Evolutionary conservation across 257 asterid genomes (phyloP).

Genomic region (Solanum ossicruentum): DNA sequence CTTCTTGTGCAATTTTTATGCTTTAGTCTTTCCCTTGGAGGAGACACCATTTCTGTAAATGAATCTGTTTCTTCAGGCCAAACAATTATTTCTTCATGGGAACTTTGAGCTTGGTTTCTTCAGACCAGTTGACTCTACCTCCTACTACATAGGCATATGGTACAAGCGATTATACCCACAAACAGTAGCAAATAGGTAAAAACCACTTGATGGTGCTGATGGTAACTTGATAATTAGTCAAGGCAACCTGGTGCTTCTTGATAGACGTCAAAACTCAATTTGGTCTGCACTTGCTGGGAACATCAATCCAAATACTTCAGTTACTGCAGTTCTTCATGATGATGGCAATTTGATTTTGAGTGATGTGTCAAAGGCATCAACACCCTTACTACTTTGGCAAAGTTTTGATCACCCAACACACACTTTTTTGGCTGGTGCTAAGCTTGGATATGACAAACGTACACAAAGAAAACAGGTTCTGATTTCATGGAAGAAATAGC

Average conservation of each 20-base stretch:
- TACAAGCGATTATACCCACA: background rate
- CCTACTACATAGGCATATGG: constrained; percentile 21
- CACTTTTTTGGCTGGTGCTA: background rate
- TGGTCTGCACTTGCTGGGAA: too few relatives aligned
- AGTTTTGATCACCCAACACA: background rate
- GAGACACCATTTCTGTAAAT: background rate
- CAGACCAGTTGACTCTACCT: background rate
- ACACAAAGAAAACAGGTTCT: background rate
- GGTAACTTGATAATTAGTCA: too few relatives aligned
- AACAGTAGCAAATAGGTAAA: background rate
- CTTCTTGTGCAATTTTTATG: background rate
- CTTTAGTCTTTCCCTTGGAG: background rate
- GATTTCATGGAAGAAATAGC: background rate
- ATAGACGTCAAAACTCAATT: too few relatives aligned
- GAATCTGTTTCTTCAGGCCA: background rate
- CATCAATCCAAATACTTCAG: too few relatives aligned
- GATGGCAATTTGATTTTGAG: too few relatives aligned
- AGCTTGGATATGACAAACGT: background rate
- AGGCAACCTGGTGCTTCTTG: too few relatives aligned
- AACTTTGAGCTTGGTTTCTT: too few relatives aligned
- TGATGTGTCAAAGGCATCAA: too few relatives aligned
- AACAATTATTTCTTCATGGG: background rate
- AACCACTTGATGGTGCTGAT: background rate
- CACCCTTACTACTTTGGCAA: too few relatives aligned
- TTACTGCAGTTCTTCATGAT: too few relatives aligned